Base-by-base conservation (phyloP, 371 early-diverging fungal species). In the Apophysomyces ossiformis region DNA sequence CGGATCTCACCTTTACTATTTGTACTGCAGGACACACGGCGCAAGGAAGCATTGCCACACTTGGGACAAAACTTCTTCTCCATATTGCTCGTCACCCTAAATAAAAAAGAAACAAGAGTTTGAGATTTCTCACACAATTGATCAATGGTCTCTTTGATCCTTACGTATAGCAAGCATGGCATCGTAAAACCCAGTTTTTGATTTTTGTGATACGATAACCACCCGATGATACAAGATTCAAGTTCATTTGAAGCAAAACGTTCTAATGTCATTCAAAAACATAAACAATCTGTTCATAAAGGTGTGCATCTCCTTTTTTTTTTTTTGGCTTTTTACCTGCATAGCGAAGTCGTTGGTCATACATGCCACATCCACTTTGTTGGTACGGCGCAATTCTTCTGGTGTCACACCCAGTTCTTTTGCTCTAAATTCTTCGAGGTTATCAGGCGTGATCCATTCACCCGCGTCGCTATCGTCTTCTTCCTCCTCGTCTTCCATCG, bases 261-360 rank as follows among this genome's bases (percentile, higher is more conserved):
- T 97, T 97, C 87, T 81, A 57, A 50, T 12, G 8, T 2, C n/a
- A 9, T 7, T 11, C 12, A 26, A 26, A 26, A 26, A 26, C 39
- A 18, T 43, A n/a, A 60, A 32, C 15, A 26, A 37, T 45, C 79
- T 47, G 41, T 35, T 12, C 56, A 37, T 32, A 45, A n/a, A 26
- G 21, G 2, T 26, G 32, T 26, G 32, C 32, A 3, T 1, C 26
- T 26, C 26, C 26, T 2, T 43, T 15, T 37, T 26, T 18, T 16
- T 18, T 37, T 5, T 9, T 12, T 43, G 1, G 1, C 32, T 7
- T 39, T 58, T 65, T 66, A 88, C 89, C 81, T 97, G 98, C 95
- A 98, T 95, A 16, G 98, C 96, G 76, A 93, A 99, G 86, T 99
- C 99, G 5, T 87, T 77, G 0, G 98, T 95, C 68, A 95, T 92